phyloP scores from a whole-genome alignment of 2,329 filamentous ascomycete genomes.

The Colletotrichum siamense region DNA sequence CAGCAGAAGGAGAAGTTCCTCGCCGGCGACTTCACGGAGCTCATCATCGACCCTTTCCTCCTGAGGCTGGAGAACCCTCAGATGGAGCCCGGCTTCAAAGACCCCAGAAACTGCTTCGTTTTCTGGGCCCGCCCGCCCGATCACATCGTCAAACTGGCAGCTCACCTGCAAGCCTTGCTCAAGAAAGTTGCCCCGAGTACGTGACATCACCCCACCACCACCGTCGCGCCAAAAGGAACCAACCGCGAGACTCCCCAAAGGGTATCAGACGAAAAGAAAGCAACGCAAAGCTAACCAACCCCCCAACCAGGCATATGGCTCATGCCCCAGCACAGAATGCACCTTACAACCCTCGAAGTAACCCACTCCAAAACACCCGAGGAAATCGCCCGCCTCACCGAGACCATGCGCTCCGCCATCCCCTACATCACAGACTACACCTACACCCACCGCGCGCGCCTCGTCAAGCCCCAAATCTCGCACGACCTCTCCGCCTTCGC shows the following conservation, averaged over 20 bases:
- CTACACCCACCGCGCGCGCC: slow-evolving; percentile 69
- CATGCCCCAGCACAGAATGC: slow-evolving; percentile 79
- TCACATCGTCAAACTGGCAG: slow-evolving; percentile 71
- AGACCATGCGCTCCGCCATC: slow-evolving; percentile 60
- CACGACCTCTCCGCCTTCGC: slow-evolving; percentile 88
- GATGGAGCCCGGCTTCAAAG: slow-evolving; percentile 71
- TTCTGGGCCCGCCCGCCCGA: slow-evolving; percentile 87
- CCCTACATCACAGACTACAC: slow-evolving; percentile 70
- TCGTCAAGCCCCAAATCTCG: slow-evolving; percentile 83
- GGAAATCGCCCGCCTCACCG: slow-evolving; percentile 70
- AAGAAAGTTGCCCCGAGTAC: slow-evolving; percentile 71
- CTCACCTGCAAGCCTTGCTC: slow-evolving; percentile 71
- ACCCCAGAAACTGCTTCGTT: slow-evolving; percentile 82
- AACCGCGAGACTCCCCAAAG: not conserved
- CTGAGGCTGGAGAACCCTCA: slow-evolving; percentile 69
- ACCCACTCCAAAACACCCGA: slow-evolving; percentile 76
- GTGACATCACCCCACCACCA: slow-evolving; percentile 29
- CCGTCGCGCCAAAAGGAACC: not conserved
- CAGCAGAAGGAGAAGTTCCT: slow-evolving; percentile 80
- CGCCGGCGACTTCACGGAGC: slow-evolving; percentile 68
- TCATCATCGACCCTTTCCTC: slow-evolving; percentile 79
- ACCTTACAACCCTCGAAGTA: slow-evolving; percentile 86
- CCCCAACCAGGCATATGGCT: slow-evolving; percentile 75
- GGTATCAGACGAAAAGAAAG: not conserved
- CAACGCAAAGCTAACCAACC: not conserved